phyloP scores from a whole-genome alignment of 169 alveolate species.

The Plasmodium coatneyi region DNA sequence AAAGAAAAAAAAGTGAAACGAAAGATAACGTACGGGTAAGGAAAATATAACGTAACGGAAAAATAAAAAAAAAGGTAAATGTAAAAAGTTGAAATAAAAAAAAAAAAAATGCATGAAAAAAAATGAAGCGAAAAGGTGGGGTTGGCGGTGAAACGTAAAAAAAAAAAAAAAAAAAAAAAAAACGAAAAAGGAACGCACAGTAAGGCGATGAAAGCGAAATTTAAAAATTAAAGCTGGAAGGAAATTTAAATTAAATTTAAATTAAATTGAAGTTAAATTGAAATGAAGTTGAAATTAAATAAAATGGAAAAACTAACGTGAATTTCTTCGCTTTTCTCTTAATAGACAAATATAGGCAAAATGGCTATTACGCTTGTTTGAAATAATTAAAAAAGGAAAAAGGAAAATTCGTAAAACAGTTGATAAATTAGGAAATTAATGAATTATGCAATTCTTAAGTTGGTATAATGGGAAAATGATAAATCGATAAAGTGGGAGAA shows the following conservation, averaged over 20 bases:
- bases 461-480: not conserved
- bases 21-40: not conserved
- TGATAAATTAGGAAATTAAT: not conserved
- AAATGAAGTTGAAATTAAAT: too few species aligned
- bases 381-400: not conserved
- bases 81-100: not conserved
- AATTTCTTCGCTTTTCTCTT: not conserved
- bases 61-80: not conserved
- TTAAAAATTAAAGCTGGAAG: not conserved
- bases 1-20: not conserved
- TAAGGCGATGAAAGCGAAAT: not conserved
- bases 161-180: not conserved
- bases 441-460: too few species aligned
- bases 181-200: not conserved
- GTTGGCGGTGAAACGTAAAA: not conserved
- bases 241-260: not conserved
- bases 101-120: not conserved
- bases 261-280: too few species aligned
- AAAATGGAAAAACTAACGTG: not conserved
- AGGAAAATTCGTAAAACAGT: not conserved
- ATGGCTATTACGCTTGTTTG: not conserved
- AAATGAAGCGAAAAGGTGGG: not conserved
- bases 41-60: not conserved
- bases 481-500: too few species aligned
- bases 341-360: constrained; percentile 14